These are phyloP conservation scores for Eustoma russellianum DNA, from an alignment of 257 asterid species.

Conservation along the genomic window DNA sequence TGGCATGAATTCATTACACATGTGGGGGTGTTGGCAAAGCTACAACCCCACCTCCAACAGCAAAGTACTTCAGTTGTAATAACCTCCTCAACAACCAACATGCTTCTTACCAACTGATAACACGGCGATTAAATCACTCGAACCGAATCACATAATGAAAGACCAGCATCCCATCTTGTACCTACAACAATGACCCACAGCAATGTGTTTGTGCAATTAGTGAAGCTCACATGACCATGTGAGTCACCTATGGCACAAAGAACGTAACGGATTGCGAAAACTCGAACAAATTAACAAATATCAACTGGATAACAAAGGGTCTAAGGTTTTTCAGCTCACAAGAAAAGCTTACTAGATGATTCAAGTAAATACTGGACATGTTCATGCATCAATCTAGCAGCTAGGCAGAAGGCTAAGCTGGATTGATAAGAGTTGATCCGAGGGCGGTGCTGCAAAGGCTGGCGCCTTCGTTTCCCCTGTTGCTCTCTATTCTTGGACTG, in stretches of 20 bases:
- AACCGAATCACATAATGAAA: too few relatives aligned
- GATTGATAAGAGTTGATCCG: conserved; percentile 32
- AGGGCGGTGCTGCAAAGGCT: conserved; percentile 29
- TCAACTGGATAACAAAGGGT: conserved; percentile 2
- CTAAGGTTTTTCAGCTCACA: conserved; percentile 1
- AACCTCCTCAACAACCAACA: too few relatives aligned
- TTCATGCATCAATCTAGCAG: background rate
- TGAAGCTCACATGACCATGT: too few relatives aligned
- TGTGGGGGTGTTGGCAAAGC: background rate
- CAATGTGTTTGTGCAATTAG: too few relatives aligned
- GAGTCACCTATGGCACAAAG: background rate
- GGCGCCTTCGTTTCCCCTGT: conserved; percentile 13
- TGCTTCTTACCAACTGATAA: too few relatives aligned
- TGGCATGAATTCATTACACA: background rate
- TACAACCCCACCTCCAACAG: too few relatives aligned
- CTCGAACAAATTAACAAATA: conserved; percentile 20
- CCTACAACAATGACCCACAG: too few relatives aligned
- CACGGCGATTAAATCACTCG: too few relatives aligned
- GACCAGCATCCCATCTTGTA: too few relatives aligned
- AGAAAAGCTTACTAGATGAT: too few relatives aligned
- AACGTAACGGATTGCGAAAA: conserved; percentile 3
- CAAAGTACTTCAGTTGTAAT: too few relatives aligned
- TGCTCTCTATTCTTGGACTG: conserved; percentile 52
- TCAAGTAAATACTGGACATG: too few relatives aligned
- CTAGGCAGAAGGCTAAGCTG: conserved; percentile 39